phyloP scores from a whole-genome alignment of 2,329 filamentous ascomycete genomes.

The Botrytis sinoallii region DNA sequence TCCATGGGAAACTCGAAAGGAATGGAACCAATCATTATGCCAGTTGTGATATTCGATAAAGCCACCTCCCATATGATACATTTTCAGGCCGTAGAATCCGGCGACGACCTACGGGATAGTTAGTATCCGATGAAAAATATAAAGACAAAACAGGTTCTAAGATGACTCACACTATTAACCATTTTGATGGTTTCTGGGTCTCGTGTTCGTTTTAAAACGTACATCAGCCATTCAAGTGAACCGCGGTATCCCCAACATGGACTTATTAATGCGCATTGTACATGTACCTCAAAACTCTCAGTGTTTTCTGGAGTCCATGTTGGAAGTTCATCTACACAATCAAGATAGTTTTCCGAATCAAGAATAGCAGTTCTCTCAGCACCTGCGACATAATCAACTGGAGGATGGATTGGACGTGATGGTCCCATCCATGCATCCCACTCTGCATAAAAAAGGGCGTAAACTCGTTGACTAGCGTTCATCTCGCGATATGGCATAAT shows the following conservation, averaged over 20 bases:
- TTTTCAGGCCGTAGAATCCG: neutral
- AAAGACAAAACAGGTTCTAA: neutral
- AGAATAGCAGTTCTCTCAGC: neutral
- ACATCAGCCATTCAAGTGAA: neutral
- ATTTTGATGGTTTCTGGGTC: neutral
- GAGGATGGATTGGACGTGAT: neutral
- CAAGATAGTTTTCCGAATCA: neutral
- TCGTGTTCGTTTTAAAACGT: neutral
- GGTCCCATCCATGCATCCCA: conserved; percentile 15
- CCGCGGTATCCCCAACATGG: neutral
- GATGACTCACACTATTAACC: neutral
- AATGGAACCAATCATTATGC: neutral
- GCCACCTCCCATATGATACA: neutral
- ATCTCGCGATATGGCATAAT: neutral
- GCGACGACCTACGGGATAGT: neutral
- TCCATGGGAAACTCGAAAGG: neutral
- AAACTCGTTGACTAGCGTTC: neutral
- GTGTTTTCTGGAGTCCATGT: neutral
- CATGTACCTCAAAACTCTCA: neutral
- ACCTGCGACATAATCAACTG: neutral
- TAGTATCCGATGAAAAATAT: neutral
- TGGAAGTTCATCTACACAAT: neutral
- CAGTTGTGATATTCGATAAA: conserved; percentile 5
- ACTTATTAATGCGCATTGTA: neutral
- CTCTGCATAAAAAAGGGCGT: conserved; percentile 1